Base-by-base conservation (phyloP, 2,329 filamentous ascomycete species). In the Diaporthe citrichinensis region DNA sequence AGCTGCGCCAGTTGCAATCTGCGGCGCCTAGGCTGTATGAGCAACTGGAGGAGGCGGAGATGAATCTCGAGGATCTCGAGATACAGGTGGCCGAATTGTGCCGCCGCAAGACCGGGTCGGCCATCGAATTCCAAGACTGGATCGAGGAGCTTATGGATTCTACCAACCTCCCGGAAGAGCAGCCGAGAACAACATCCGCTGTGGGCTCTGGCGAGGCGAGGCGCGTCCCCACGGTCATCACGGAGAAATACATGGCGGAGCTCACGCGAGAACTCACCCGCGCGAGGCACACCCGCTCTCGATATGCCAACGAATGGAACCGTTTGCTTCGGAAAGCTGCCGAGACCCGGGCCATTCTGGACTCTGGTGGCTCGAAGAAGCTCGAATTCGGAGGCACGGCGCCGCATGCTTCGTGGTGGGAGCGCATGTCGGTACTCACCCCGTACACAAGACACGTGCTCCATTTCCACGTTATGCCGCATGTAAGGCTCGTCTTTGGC, bases 131-230 rank as follows among this genome's bases (percentile, higher is more conserved):
- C 81, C 91, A 93, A 79, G 96, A 98, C 79, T 99, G 97, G 97
- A 98, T 99, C 78, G 96, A 98, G 79, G 97, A 99, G 81, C 87
- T 99, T 44, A 92, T 92, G 3, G 96, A 98, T 78, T 91, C 93
- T 78, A 92, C 92, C 59, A 92, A 90, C 79, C 84, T 95, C 8
- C 90, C 92, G 2, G 94, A 96, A 78, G 86, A 87, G 5, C 86
- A 87, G 57, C 87, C 89, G 3, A 85, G 87, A 72, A 82, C 84
- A 59, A 78, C 84, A 59, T 80, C 83, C 61, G 82, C 86, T 41
- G 84, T 85, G 28, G 81, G 87, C 58, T 83, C 85, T 28, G 84
- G 88, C 39, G 85, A 87, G 25, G 82, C 81, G 59, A 85, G 87
- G 71, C 87, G 84, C 7, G 82, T 96, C 3, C 96, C 96, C 0